Conservation (phyloP, 2,329 filamentous ascomycete genomes). For the Stachybotrys echinatus region DNA sequence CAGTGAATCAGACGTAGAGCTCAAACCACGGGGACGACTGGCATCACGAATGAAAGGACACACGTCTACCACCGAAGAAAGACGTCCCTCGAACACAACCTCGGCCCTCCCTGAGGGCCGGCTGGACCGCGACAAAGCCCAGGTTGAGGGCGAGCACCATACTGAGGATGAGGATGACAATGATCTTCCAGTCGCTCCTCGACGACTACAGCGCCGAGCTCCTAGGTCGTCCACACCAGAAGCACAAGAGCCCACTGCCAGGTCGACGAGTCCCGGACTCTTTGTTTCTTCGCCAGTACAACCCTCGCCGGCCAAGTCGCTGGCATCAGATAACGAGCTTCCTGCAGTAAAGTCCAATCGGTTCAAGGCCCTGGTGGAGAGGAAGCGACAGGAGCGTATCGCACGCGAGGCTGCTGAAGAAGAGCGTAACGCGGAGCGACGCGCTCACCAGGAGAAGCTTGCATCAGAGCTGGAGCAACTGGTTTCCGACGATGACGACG, state of each 20-base stretch:
- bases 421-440: constrained; percentile 39
- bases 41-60: constrained; percentile 56
- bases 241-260: constrained; percentile 9
- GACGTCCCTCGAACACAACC: not conserved
- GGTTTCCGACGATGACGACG: constrained; percentile 31
- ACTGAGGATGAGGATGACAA: constrained; percentile 30
- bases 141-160: constrained; percentile 24
- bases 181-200: constrained; percentile 29
- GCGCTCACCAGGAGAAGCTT: constrained; percentile 27
- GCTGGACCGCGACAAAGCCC: constrained; percentile 14
- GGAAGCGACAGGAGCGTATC: constrained; percentile 66
- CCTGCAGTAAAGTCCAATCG: constrained; percentile 48
- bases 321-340: constrained; percentile 40
- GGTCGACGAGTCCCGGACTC: constrained; percentile 38
- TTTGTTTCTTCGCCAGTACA: constrained; percentile 50
- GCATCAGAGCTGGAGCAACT: constrained; percentile 28
- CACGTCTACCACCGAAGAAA: constrained; percentile 7
- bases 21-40: constrained; percentile 56
- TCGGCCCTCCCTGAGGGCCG: not conserved
- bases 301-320: constrained; percentile 22
- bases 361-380: constrained; percentile 66
- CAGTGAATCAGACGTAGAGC: constrained; percentile 23
- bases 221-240: constrained; percentile 24
- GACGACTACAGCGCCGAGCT: constrained; percentile 31
- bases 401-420: constrained; percentile 59